Conservation (phyloP, 495 filamentous ascomycete species). For the Neurospora terricola region DNA sequence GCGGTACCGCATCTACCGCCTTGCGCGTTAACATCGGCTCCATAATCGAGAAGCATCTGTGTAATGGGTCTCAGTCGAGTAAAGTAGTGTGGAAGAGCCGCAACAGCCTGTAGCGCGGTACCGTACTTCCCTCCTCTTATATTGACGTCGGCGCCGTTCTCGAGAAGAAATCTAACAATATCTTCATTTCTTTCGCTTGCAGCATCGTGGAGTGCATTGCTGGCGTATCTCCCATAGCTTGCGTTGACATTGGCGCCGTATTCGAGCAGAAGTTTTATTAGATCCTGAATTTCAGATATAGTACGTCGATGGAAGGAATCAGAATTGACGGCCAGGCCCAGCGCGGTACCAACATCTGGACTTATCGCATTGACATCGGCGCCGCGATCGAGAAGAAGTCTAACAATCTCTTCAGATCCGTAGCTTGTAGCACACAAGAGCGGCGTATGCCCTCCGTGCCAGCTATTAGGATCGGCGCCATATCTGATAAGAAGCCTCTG, state of each 20-base stretch:
- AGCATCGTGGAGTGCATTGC: no score
- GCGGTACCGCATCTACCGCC: constrained; percentile 12
- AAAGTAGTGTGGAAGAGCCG: no score
- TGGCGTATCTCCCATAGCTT: no score
- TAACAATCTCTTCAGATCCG: background rate
- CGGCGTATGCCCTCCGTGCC: no score
- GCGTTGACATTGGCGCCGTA: constrained; percentile 17
- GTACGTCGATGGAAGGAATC: no score
- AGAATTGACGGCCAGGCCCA: background rate
- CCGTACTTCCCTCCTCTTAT: no score
- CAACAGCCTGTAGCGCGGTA: no score
- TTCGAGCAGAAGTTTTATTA: background rate
- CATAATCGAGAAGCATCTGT: constrained; percentile 2
- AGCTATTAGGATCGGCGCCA: no score
- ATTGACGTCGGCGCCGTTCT: no score
- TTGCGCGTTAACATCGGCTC: constrained; percentile 16
- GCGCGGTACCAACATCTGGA: constrained; percentile 9
- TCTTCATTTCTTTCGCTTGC: no score
- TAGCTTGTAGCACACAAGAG: background rate
- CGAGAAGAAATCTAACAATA: background rate
- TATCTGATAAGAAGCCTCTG: no score
- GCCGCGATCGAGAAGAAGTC: constrained; percentile 2
- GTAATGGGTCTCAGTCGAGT: background rate
- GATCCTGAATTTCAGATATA: background rate
- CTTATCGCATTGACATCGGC: constrained; percentile 13